Evolutionary conservation across 2,329 filamentous ascomycete genomes (phyloP), one percentile per base, ranked within the genome.

Genomic region (Elsinoe necatrix): DNA sequence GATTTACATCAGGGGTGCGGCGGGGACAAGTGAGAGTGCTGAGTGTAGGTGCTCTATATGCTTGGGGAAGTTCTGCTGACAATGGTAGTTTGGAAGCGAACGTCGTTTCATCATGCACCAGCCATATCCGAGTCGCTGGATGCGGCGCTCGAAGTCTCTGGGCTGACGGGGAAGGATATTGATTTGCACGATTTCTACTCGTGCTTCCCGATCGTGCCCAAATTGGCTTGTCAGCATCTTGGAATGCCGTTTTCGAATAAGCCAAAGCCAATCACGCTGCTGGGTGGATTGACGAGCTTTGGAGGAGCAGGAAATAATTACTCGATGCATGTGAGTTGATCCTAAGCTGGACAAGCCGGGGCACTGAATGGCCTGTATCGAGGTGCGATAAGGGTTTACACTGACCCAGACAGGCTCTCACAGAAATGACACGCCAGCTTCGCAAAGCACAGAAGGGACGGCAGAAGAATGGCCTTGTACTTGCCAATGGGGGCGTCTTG

Each of bases 291-390:
- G 55, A 86, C 84, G 3, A 84, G 79, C 0, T 87, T 87, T 58
- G 84, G 84, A 0, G 84, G 84, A 0, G 84, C 84, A 4, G 84
- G 84, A 0, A 87, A 87, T 60, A 86, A 86, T 56, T 87, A 87
- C 59, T 84, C 81, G 0, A 81, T 86, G 77, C 83, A 87, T 69
- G 82, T 79, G 67, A 64, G 71, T 68, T 57, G n/a, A 29, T 9
- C 27, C 27, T 29, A 9, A 29, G 27, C 27, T 29, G 9, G 4
- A 29, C 4, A 29, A 29, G 9, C 27, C 4, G 27, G 27, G 27
- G 9, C 4, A 4, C 27, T 4, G 27, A 4, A 29, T 9, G 27
- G 27, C 27, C 4, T 9, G 27, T 9, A 29, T 4, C 9, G 9
- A 43, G 1, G 5, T 11, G 14, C 12, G 34, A 14, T 37, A n/a